These are phyloP conservation scores for Suhomyces kunorum DNA, from an alignment of 1,139 yeast genomes.

Conservation along the genomic window DNA sequence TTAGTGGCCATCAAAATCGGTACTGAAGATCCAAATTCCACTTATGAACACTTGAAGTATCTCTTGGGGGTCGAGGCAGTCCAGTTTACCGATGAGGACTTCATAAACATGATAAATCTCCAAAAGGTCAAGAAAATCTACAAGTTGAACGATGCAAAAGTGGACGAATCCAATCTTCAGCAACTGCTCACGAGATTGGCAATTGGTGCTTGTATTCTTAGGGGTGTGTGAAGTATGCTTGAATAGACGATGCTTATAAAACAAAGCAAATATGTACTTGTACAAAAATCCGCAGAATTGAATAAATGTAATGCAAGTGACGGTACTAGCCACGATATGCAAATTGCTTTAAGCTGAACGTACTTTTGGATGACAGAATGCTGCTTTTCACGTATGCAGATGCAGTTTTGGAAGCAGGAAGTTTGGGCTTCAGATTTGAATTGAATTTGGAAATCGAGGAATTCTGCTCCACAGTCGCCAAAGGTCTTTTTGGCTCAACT, in stretches of 20 bases:
- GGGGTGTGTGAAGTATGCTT: conserved; percentile 27
- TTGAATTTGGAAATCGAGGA: background rate
- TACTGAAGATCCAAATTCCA: conserved; percentile 5
- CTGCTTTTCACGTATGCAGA: conserved; percentile 3
- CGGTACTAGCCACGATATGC: conserved; percentile 23
- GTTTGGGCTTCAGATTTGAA: too few relatives aligned
- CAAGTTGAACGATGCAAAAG: conserved; percentile 37
- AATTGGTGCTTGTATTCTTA: conserved; percentile 40
- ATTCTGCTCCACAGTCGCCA: conserved; percentile 1
- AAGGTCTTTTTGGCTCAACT: conserved; percentile 4
- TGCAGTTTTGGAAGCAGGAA: background rate
- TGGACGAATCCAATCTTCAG: conserved; percentile 23
- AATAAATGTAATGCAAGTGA: background rate
- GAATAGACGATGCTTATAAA: too few relatives aligned
- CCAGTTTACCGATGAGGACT: conserved; percentile 28
- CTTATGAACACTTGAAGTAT: conserved; percentile 15
- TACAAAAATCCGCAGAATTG: conserved; percentile 14
- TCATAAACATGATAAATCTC: conserved; percentile 28
- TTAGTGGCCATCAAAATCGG: conserved; percentile 37
- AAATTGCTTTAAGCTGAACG: conserved; percentile 19
- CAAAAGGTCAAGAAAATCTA: conserved; percentile 40
- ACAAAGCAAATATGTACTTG: too few relatives aligned
- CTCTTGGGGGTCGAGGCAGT: conserved; percentile 19
- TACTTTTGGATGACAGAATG: background rate
- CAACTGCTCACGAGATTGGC: conserved; percentile 35